Percentiles rank a stretch among this genome's conserved stretches.
Conservation (phyloP, 2,329 filamentous ascomycete genomes). For the Tolypocladium pustulatum region DNA sequence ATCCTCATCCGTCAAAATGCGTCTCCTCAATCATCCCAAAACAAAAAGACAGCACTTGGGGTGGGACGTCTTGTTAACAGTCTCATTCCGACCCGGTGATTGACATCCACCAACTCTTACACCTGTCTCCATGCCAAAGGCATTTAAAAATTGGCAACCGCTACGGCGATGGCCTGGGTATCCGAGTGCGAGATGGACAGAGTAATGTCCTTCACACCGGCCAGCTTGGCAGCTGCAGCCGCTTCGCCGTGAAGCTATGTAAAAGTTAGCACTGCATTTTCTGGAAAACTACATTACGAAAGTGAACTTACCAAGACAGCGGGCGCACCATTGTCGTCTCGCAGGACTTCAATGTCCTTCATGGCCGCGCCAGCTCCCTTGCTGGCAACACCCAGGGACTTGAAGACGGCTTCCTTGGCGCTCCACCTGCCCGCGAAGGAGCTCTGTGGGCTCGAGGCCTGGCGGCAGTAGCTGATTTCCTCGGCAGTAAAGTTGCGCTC, state of each 20-base stretch:
- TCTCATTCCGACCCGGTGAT: background rate
- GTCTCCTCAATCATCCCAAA: background rate
- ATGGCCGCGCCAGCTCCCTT: conserved; percentile 81
- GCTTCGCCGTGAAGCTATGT: conserved; percentile 76
- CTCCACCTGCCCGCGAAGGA: conserved; percentile 95
- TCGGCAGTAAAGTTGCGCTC: conserved; percentile 84
- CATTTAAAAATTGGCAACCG: conserved; percentile 65
- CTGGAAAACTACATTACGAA: background rate
- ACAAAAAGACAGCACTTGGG: background rate
- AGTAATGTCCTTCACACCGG: conserved; percentile 77
- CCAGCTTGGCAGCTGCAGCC: conserved; percentile 70
- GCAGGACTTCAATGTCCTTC: conserved; percentile 88
- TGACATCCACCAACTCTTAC: conserved; percentile 2
- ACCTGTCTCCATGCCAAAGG: conserved; percentile 6
- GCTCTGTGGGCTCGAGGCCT: conserved; percentile 69
- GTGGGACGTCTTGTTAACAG: background rate
- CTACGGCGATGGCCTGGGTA: conserved; percentile 86
- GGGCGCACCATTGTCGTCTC: conserved; percentile 72
- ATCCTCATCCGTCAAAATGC: background rate
- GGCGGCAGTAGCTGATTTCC: conserved; percentile 80
- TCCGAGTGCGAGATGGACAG: conserved; percentile 97
- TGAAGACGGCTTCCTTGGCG: conserved; percentile 98
- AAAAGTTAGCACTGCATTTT: conserved; percentile 22
- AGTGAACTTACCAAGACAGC: conserved; percentile 64
- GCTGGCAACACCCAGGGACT: conserved; percentile 79